These are phyloP conservation scores for Aspergillus sp. DNA, from an alignment of 2,329 filamentous ascomycete species.

Conservation along the genomic window DNA sequence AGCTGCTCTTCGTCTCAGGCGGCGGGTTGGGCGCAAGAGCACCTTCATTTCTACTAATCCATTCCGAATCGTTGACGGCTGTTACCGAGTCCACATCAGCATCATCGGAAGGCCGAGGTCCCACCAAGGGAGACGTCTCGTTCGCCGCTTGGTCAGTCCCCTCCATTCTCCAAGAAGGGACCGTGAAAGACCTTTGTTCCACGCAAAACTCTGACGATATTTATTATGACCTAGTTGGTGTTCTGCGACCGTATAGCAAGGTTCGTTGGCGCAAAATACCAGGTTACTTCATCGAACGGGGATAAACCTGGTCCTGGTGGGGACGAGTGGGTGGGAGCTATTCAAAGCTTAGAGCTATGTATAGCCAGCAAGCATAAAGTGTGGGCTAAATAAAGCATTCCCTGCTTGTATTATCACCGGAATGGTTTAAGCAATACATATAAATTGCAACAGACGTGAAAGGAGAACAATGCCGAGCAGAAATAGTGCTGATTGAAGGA, in stretches of 20 bases:
- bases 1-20: constrained; percentile 69
- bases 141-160: constrained; percentile 19
- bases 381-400: neutral
- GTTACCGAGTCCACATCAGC: constrained; percentile 19
- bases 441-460: neutral
- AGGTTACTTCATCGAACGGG: neutral
- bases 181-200: neutral
- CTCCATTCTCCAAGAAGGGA: constrained; percentile 14
- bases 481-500: neutral
- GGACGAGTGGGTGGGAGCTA: neutral
- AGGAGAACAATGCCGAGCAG: neutral
- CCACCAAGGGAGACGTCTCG: constrained; percentile 33
- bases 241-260: neutral
- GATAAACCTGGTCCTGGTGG: neutral
- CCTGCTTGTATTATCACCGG: neutral
- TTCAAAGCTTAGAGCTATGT: neutral
- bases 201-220: neutral
- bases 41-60: constrained; percentile 33
- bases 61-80: constrained; percentile 8
- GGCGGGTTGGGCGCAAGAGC: constrained; percentile 32
- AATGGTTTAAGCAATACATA: neutral
- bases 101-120: constrained; percentile 17
- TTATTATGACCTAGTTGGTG: neutral
- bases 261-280: neutral
- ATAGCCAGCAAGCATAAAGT: neutral